These are phyloP conservation scores for Globisporangium orthogonon DNA, from an alignment of 352 stramenopile genomes.

Conservation along the genomic window DNA sequence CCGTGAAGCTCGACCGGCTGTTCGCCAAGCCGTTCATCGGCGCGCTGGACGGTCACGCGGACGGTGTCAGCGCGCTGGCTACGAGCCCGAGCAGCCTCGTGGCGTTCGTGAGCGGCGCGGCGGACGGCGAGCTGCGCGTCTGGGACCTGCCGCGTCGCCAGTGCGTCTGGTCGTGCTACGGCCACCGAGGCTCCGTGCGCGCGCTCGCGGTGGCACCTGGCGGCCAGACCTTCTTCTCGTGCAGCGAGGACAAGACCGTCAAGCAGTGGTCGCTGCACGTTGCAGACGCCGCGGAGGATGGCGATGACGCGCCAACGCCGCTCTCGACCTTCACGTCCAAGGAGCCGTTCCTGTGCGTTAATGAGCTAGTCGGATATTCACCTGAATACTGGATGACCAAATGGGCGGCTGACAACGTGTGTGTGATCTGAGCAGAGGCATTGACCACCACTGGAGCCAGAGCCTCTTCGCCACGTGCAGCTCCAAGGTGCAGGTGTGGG, in stretches of 20 bases:
- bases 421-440: conserved; percentile 74
- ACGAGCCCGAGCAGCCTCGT: conserved; percentile 90
- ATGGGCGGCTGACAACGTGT: conserved; percentile 1
- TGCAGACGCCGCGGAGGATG: conserved; percentile 41
- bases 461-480: conserved; percentile 90
- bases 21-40: conserved; percentile 99
- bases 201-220: conserved; percentile 81
- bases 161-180: conserved; percentile 91
- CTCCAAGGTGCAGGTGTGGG: conserved; percentile 96
- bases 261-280: conserved; percentile 88
- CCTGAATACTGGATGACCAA: background rate
- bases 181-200: conserved; percentile 92
- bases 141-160: conserved; percentile 96
- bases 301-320: conserved; percentile 65
- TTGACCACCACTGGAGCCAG: conserved; percentile 97
- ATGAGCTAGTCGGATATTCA: background rate
- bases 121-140: conserved; percentile 93
- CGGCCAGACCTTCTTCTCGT: conserved; percentile 90
- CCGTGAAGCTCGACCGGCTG: conserved; percentile 97
- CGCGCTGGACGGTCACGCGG: conserved; percentile 95
- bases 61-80: conserved; percentile 93
- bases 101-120: conserved; percentile 81
- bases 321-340: conserved; percentile 78
- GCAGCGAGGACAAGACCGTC: conserved; percentile 93
- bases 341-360: conserved; percentile 73